These are phyloP conservation scores for Postia placenta DNA, from an alignment of 768 basidiomycete species.

Conservation along the genomic window DNA sequence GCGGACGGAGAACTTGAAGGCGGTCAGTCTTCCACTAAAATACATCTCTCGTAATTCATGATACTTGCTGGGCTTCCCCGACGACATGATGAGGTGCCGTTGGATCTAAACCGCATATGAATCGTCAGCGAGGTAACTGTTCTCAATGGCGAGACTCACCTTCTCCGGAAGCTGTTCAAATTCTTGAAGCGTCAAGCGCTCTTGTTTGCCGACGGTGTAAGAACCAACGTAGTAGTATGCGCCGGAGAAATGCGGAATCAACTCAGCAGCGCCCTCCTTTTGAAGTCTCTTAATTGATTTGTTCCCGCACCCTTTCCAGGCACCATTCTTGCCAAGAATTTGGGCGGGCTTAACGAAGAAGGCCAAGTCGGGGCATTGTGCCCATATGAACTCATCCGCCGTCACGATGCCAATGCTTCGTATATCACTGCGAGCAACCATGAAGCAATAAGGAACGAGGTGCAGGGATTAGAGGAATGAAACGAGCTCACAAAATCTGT, in stretches of 20 bases:
- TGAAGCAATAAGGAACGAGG: no score
- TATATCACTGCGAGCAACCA: not conserved
- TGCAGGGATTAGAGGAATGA: no score
- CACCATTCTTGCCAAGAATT: not conserved
- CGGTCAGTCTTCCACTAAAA: not conserved
- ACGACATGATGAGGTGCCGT: not conserved
- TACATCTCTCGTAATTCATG: not conserved
- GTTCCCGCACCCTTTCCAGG: not conserved
- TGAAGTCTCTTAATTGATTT: slow-evolving; percentile 2
- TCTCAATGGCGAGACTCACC: not conserved
- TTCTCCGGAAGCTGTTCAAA: slow-evolving; percentile 3
- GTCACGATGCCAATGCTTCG: not conserved
- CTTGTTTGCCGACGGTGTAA: slow-evolving; percentile 1
- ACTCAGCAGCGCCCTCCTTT: not conserved
- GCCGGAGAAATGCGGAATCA: slow-evolving; percentile 2
- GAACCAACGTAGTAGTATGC: slow-evolving; percentile 4
- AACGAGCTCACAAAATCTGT: no score
- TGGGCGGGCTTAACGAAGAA: not conserved
- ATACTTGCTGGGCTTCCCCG: not conserved
- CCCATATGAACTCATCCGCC: slow-evolving; percentile 1
- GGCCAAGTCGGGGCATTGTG: not conserved
- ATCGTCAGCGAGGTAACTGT: not conserved
- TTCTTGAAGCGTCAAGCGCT: not conserved
- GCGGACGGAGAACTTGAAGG: slow-evolving; percentile 1
- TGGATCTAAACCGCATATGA: not conserved